A percentile compares a stretch with the other conserved stretches of the same genome.
Evolutionary conservation across 495 filamentous ascomycete genomes (phyloP).

Genomic region (Penicillium dipodomyicola): DNA sequence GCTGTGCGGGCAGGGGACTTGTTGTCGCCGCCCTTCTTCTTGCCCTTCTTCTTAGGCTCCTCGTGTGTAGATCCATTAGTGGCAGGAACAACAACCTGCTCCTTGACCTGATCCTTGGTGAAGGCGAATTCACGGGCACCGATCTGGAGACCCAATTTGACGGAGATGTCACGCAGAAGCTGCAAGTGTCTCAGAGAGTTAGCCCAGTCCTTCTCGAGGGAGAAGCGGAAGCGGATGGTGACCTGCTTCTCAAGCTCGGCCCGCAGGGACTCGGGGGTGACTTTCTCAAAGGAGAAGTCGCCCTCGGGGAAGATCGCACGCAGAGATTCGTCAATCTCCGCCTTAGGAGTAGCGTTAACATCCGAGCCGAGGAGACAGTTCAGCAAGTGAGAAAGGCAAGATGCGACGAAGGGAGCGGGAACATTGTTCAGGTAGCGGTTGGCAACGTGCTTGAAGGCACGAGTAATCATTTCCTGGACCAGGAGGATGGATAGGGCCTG

Average conservation of each 20-base stretch:
- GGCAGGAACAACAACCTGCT: constrained; percentile 39
- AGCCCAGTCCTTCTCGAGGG: constrained; percentile 65
- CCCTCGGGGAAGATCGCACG: constrained; percentile 73
- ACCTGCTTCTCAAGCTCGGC: constrained; percentile 71
- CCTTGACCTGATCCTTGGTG: constrained; percentile 43
- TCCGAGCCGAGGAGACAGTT: constrained; percentile 87
- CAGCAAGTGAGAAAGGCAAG: constrained; percentile 81
- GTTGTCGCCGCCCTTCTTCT: constrained; percentile 55
- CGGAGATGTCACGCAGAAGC: constrained; percentile 79
- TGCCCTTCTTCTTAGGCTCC: constrained; percentile 73
- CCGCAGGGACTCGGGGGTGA: constrained; percentile 68
- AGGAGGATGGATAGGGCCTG: constrained; percentile 72
- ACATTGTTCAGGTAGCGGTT: constrained; percentile 75
- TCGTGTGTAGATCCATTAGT: constrained; percentile 38
- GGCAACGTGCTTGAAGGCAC: constrained; percentile 90
- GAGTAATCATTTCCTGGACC: constrained; percentile 87
- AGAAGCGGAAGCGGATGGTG: constrained; percentile 68
- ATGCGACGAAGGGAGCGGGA: constrained; percentile 70
- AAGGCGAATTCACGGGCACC: constrained; percentile 81
- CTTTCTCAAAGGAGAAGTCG: constrained; percentile 77
- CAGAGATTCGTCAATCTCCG: constrained; percentile 73
- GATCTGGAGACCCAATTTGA: constrained; percentile 91
- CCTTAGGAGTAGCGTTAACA: constrained; percentile 70
- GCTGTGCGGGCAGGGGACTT: constrained; percentile 52
- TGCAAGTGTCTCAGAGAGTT: constrained; percentile 68